Percentiles rank a stretch among this genome's conserved stretches.
These are phyloP conservation scores for Scheffersomyces coipomensis DNA, from an alignment of 805 yeast genomes.

Conservation along the genomic window DNA sequence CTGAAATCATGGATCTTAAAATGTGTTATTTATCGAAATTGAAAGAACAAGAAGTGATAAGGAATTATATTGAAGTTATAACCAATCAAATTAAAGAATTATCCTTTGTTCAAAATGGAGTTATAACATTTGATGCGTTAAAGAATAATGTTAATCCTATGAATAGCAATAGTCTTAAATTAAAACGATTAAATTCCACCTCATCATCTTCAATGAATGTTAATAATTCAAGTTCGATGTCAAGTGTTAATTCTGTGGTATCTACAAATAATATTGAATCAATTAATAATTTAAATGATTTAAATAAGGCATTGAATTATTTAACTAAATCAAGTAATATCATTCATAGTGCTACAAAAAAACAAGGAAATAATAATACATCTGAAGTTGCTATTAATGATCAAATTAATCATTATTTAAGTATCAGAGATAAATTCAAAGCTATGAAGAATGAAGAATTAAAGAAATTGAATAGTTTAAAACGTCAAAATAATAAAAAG, in stretches of 20 bases:
- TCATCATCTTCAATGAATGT: not conserved
- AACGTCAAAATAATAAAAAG: slow-evolving; percentile 2
- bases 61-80: slow-evolving; percentile 41
- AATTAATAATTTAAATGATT: slow-evolving; percentile 38
- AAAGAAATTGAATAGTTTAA: slow-evolving; percentile 7
- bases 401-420: slow-evolving; percentile 22
- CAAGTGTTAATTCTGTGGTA: not conserved
- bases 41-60: slow-evolving; percentile 42
- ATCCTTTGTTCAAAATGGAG: slow-evolving; percentile 42
- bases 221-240: not conserved
- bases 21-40: slow-evolving; percentile 32
- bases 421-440: slow-evolving; percentile 16
- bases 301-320: slow-evolving; percentile 38
- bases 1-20: slow-evolving; percentile 25
- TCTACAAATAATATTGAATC: slow-evolving; percentile 17
- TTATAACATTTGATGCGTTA: slow-evolving; percentile 41
- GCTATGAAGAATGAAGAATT: slow-evolving; percentile 6
- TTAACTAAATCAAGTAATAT: slow-evolving; percentile 35
- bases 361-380: slow-evolving; percentile 2
- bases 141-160: slow-evolving; percentile 13
- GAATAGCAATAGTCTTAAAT: not conserved
- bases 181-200: not conserved
- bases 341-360: slow-evolving; percentile 38
- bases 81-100: slow-evolving; percentile 43
- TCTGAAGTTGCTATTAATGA: slow-evolving; percentile 17